phyloP scores from a whole-genome alignment of 2,329 filamentous ascomycete genomes.

The Aspergillus tamarii region DNA sequence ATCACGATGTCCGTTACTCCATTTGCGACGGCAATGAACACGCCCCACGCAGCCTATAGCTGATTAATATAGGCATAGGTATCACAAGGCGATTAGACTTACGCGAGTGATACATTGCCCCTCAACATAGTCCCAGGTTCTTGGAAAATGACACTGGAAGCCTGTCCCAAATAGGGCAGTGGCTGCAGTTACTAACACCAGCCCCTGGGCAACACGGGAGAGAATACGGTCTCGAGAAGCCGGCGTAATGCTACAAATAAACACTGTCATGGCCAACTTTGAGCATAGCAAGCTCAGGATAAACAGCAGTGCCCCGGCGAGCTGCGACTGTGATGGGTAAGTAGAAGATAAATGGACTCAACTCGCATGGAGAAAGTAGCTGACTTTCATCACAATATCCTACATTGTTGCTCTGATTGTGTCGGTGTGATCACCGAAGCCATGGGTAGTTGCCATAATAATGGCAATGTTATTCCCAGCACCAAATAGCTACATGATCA shows the following conservation, averaged over 20 bases:
- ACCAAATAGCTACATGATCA: slow-evolving; percentile 14
- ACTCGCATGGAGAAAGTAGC: not conserved
- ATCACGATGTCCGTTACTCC: slow-evolving; percentile 27
- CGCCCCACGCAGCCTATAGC: slow-evolving; percentile 18
- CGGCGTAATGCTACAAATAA: slow-evolving; percentile 25
- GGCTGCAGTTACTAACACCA: slow-evolving; percentile 17
- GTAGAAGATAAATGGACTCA: not conserved
- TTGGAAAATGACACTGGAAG: slow-evolving; percentile 23
- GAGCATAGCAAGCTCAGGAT: slow-evolving; percentile 24
- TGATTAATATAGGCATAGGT: not conserved
- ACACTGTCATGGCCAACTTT: slow-evolving; percentile 25
- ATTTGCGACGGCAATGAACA: slow-evolving; percentile 21
- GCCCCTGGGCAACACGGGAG: slow-evolving; percentile 16
- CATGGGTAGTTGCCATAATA: slow-evolving; percentile 23
- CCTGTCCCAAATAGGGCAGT: slow-evolving; percentile 22
- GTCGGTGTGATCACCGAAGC: slow-evolving; percentile 25
- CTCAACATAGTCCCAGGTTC: slow-evolving; percentile 24
- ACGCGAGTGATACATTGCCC: slow-evolving; percentile 24
- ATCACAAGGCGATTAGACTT: not conserved
- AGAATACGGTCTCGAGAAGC: slow-evolving; percentile 20
- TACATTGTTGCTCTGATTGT: slow-evolving; percentile 16
- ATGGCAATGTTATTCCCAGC: slow-evolving; percentile 22
- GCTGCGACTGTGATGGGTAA: slow-evolving; percentile 20
- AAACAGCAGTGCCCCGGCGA: slow-evolving; percentile 23
- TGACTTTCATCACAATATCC: slow-evolving; percentile 26